Evolutionary conservation across 495 filamentous ascomycete genomes (phyloP), one percentile per base, ranked within the genome.

Genomic region (Talaromyces ruber): DNA sequence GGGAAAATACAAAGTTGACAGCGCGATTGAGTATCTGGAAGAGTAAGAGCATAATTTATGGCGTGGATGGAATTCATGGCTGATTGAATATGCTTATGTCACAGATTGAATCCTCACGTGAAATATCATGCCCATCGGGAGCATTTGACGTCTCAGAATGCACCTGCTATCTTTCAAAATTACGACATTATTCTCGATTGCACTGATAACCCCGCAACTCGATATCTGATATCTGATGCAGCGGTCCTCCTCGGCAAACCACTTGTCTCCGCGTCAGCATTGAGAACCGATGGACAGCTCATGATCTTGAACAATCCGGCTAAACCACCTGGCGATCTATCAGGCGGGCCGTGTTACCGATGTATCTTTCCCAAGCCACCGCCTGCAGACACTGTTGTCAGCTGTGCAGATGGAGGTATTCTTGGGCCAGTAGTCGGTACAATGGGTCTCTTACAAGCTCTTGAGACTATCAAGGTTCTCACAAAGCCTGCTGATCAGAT

Each of bases 161-260:
- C 91, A 0, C 75, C 85, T 8, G 67, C 79, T 16, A 84, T 86
- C 43, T 86, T 93, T 59, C 59, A 72, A 0, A 63, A 73, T 2
- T 97, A 95, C 70, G 91, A 97, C 67, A 64, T 97, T 5, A 84
- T 98, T 26, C 82, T 98, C 29, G 94, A 98, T 72, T 98, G 94
- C 68, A 96, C 92, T 4, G 94, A 98, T 72, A 91, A 91, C 61
- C 94, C 93, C 0, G 87, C 88, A 5, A 88, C 92, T 0, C 90
- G 94, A 43, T 98, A 98, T 70, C 80, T 98, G 5, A 90, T 98
- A 66, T 97, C 92, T 0, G 94, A 98, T 66, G 82, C 90, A 16
- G 91, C 90, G 58, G 88, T 97, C 1, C 74, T 97, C 9, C 74
- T 90, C 1, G 70, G 78, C 1, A 97, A 93, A 66, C 86, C 92